Base-by-base conservation (phyloP, 1,284 basidiomycete genomes). In the Rhodotorula sp. region DNA sequence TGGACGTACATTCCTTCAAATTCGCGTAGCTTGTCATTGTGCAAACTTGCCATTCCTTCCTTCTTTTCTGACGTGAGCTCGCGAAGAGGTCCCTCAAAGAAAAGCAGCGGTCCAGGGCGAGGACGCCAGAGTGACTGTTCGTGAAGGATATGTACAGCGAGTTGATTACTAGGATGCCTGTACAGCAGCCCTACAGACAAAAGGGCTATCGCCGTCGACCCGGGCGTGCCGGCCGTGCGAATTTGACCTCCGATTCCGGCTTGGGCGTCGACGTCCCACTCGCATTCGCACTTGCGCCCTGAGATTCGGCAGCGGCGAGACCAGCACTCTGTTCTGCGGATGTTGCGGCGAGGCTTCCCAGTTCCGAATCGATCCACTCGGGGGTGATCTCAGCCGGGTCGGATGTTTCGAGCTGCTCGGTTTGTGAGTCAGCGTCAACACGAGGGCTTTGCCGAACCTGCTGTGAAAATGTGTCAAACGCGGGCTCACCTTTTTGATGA, bases 381-480 rank as follows among this genome's bases (percentile, higher is more conserved):
- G 88, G 88, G 62, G 87, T 85, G 21, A 95, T 78, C 78, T 95
- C 92, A 21, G 77, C 77, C 0, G 91, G 90, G 76, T 93, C 89
- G 0, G 90, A 90, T 0, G 91, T 93, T 81, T 95, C 91, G 67
- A 95, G 84, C 83, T 89, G 90, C 71, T 87, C 85, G 4, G 29
- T 4, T n/a, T 23, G 52, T 1, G 52, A 54, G 39, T 12, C 8
- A 43, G 8, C 39, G 39, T 43, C 39, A 43, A 14, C 16, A 85
- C 75, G 1, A 85, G 83, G 15, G 89, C 72, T 4, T 7, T 2
- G 29, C 15, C 15, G 76, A 20, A 21, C 56, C 10, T 21, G 23
- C 16, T n/a, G 26, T 29, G 6, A 21, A 31, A 29, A 46, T 3
- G 31, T 21, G 47, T n/a, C 15, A 34, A 47, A n/a, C 29, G 12